Evolutionary conservation across 805 yeast species (phyloP).

Genomic region (Zygosaccharomyces pseudorouxii): DNA sequence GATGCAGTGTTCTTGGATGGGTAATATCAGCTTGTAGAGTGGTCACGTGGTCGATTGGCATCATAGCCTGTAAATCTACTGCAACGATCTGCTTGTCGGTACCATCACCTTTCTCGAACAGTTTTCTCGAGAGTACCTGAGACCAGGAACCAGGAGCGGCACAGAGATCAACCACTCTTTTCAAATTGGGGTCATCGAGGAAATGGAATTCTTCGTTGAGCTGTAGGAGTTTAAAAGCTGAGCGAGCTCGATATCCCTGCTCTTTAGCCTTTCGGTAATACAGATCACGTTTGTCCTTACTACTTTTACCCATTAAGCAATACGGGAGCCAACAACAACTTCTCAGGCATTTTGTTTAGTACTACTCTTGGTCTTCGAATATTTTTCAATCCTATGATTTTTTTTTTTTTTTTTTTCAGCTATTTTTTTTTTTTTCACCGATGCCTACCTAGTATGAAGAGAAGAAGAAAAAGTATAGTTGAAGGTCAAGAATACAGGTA

Average conservation of each 20-base stretch:
- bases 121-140: slow-evolving; percentile 77
- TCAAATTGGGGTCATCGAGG: slow-evolving; percentile 55
- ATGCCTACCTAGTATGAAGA: not conserved
- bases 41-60: slow-evolving; percentile 88
- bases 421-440: not conserved
- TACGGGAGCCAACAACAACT: not conserved
- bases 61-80: slow-evolving; percentile 96
- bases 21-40: slow-evolving; percentile 96
- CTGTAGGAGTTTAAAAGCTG: slow-evolving; percentile 91
- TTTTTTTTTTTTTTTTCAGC: not conserved
- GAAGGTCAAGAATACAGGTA: not conserved
- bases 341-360: not conserved
- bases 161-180: slow-evolving; percentile 90
- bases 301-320: slow-evolving; percentile 79
- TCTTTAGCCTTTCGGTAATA: slow-evolving; percentile 94
- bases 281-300: slow-evolving; percentile 90
- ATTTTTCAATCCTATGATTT: not conserved
- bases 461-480: not conserved
- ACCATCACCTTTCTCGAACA: slow-evolving; percentile 41
- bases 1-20: slow-evolving; percentile 80
- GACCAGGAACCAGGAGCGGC: slow-evolving; percentile 99
- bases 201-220: slow-evolving; percentile 85
- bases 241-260: slow-evolving; percentile 96
- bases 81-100: slow-evolving; percentile 66
- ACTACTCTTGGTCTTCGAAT: not conserved